These are phyloP conservation scores for Podospora tetraspora DNA, from an alignment of 495 filamentous ascomycete species.

Conservation along the genomic window DNA sequence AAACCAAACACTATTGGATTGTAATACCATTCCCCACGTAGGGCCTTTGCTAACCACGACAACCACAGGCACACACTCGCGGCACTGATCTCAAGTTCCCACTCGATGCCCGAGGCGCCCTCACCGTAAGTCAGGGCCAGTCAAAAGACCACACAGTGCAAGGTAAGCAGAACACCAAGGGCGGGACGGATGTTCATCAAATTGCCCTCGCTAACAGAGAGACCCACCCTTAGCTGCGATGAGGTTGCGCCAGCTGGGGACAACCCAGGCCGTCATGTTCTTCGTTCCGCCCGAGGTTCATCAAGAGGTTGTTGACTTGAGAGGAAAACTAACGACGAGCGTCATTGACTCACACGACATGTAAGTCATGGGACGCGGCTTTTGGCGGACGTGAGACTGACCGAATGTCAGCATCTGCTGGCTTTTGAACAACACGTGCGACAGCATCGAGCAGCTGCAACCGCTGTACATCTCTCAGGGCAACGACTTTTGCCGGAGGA, in stretches of 20 bases:
- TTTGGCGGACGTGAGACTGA: not conserved
- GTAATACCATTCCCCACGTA: too few relatives aligned
- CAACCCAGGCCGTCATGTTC: constrained; percentile 34
- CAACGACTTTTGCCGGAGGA: constrained; percentile 48
- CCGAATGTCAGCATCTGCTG: constrained; percentile 36
- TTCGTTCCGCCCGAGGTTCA: constrained; percentile 41
- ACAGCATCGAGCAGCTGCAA: constrained; percentile 48
- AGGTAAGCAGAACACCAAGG: not conserved
- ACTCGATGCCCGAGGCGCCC: constrained; percentile 33
- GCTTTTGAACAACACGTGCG: constrained; percentile 59
- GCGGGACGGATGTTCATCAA: not conserved
- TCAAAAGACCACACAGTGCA: constrained; percentile 49
- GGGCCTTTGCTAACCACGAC: not conserved
- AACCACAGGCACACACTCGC: constrained; percentile 37
- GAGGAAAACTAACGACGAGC: constrained; percentile 19
- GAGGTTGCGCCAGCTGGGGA: constrained; percentile 37
- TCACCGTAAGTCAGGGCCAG: constrained; percentile 44
- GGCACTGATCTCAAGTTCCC: constrained; percentile 49
- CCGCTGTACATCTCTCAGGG: constrained; percentile 55
- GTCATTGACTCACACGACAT: constrained; percentile 42
- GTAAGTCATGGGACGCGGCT: not conserved
- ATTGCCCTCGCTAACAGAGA: not conserved
- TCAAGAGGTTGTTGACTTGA: constrained; percentile 41
- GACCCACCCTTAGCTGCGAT: constrained; percentile 41
- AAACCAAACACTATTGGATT: too few relatives aligned